Percentiles rank a stretch among this genome's conserved stretches.
These are phyloP conservation scores for Eleusine indica DNA, from an alignment of 176 grass and related monocot species.

Conservation along the genomic window DNA sequence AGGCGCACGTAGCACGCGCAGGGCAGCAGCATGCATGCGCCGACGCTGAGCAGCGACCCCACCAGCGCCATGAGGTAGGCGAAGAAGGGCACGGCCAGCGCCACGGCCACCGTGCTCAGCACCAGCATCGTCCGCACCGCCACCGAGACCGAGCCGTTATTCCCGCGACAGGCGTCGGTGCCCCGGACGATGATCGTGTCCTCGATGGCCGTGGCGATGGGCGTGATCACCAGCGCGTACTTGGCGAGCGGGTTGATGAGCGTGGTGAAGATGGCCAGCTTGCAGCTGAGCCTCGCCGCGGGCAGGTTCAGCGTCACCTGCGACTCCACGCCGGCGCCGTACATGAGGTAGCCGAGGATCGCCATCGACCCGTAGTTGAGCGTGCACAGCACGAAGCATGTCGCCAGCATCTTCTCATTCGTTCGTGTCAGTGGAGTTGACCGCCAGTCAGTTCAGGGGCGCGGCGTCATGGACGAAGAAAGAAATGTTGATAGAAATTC, in stretches of 20 bases:
- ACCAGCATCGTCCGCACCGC: constrained; percentile 47
- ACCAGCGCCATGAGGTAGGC: constrained; percentile 65
- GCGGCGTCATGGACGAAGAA: not conserved
- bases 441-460: not conserved
- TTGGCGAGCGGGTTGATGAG: constrained; percentile 57
- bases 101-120: constrained; percentile 55
- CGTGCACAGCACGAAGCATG: constrained; percentile 60
- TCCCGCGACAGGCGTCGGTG: not conserved
- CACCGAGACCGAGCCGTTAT: not conserved
- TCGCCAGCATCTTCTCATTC: constrained; percentile 46
- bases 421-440: not conserved
- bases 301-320: constrained; percentile 81
- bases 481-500: not conserved
- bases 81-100: constrained; percentile 65
- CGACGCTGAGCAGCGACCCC: constrained; percentile 50
- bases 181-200: constrained; percentile 32
- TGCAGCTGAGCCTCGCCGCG: constrained; percentile 42
- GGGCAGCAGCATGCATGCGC: constrained; percentile 51
- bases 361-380: constrained; percentile 70
- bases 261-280: constrained; percentile 59
- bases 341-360: constrained; percentile 81
- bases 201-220: constrained; percentile 50
- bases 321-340: constrained; percentile 54
- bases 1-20: constrained; percentile 66
- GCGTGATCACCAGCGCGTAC: constrained; percentile 59